phyloP scores from a whole-genome alignment of 768 basidiomycete species.

The Termitomyces sp. region DNA sequence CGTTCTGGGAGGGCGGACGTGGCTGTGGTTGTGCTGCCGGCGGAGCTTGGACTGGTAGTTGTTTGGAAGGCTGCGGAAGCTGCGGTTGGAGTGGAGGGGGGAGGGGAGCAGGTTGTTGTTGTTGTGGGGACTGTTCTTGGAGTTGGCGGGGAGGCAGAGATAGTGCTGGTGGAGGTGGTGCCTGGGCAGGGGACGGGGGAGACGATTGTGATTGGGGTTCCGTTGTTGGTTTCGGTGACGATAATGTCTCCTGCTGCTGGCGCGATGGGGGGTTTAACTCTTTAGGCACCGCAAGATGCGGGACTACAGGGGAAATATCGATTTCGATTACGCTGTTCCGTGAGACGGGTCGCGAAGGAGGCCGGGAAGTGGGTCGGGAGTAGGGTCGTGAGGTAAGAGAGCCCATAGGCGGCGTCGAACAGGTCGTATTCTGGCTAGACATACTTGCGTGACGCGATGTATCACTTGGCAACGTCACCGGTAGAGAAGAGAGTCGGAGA shows the following conservation, averaged over 20 bases:
- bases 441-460: not conserved
- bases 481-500: not conserved
- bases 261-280: not conserved
- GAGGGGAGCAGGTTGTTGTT: not conserved
- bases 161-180: not conserved
- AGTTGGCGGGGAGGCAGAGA: not conserved
- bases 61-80: not conserved
- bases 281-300: not conserved
- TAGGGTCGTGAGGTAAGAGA: not conserved
- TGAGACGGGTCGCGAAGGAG: not conserved
- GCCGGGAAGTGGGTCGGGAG: not conserved
- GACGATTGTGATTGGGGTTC: not conserved
- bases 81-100: not conserved
- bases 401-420: not conserved
- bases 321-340: not conserved
- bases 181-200: not conserved
- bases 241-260: not conserved
- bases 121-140: not conserved
- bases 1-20: not conserved
- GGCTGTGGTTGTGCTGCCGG: not conserved
- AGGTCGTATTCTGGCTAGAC: not conserved
- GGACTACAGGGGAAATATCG: not conserved
- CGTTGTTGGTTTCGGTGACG: not conserved
- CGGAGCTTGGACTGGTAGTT: not conserved
- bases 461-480: not conserved